Evolutionary conservation across 23 red algal genomes (phyloP).

Genomic region (Gracilaria gracilis): DNA sequence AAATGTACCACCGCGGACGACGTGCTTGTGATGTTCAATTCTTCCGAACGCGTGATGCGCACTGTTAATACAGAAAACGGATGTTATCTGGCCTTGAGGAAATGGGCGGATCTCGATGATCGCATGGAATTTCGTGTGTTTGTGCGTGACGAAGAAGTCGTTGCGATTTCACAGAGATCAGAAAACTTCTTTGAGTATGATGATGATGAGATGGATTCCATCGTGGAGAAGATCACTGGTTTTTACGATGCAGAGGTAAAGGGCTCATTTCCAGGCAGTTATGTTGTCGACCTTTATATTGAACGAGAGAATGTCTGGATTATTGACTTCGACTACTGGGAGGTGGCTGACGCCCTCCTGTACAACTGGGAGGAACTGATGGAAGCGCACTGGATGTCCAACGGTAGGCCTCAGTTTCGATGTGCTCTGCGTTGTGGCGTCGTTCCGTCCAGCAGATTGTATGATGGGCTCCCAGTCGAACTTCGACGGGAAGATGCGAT

Average conservation of each 20-base stretch:
- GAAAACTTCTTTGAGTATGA: constrained; percentile 1
- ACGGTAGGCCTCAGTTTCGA: constrained; percentile 58
- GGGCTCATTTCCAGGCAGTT: constrained; percentile 32
- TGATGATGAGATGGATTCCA: constrained; percentile 33
- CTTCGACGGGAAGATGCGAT: constrained; percentile 31
- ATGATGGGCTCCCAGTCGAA: constrained; percentile 71
- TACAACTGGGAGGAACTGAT: constrained; percentile 66
- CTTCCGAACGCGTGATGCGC: constrained; percentile 67
- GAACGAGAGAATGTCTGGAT: constrained; percentile 61
- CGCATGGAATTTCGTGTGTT: constrained; percentile 74
- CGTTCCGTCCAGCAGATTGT: constrained; percentile 30
- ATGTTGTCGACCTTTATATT: constrained; percentile 77
- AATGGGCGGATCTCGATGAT: constrained; percentile 58
- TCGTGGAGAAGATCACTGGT: constrained; percentile 14
- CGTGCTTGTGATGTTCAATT: constrained; percentile 63
- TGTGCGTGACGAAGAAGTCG: constrained; percentile 42
- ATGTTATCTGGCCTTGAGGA: constrained; percentile 37
- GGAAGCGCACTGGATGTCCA: constrained; percentile 36
- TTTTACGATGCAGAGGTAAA: constrained; percentile 23
- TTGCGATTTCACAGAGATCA: constrained; percentile 50
- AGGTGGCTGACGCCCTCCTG: constrained; percentile 29
- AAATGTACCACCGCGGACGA: constrained; percentile 62
- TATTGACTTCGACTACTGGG: constrained; percentile 67
- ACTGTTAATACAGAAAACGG: neutral
- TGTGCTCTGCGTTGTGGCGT: constrained; percentile 36